A percentile compares a stretch with the other conserved stretches of the same genome.
Conservation (phyloP, 805 yeast species). For the Nakazawaea laoshanensis region DNA sequence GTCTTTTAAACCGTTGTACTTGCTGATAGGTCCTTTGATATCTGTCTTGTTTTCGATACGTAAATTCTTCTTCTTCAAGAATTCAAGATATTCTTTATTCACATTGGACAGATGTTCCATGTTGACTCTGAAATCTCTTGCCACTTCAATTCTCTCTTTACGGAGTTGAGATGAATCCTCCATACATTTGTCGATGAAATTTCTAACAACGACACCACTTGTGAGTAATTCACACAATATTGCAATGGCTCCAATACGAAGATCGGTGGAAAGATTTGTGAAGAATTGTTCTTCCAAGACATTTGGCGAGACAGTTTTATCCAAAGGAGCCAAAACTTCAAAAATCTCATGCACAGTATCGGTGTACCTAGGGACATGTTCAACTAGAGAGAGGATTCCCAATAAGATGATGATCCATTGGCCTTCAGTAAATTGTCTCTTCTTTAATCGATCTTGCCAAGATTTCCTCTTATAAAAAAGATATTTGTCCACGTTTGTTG, state of each 20-base stretch:
- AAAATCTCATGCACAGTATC: conserved; percentile 42
- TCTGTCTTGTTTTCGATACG: conserved; percentile 16
- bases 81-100: conserved; percentile 30
- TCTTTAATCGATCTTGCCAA: conserved; percentile 76
- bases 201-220: conserved; percentile 50
- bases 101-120: conserved; percentile 42
- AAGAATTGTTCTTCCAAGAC: conserved; percentile 46
- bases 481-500: conserved; percentile 34
- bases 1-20: conserved; percentile 18
- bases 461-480: conserved; percentile 50
- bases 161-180: conserved; percentile 56
- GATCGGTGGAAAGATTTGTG: conserved; percentile 36
- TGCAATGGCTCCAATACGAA: conserved; percentile 49
- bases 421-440: conserved; percentile 73
- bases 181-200: conserved; percentile 57
- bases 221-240: conserved; percentile 58
- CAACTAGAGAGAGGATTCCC: conserved; percentile 60
- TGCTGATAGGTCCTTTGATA: conserved; percentile 12
- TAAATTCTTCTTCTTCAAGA: conserved; percentile 19
- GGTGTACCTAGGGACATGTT: conserved; percentile 46
- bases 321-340: conserved; percentile 49
- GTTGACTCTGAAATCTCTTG: conserved; percentile 47
- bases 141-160: conserved; percentile 56
- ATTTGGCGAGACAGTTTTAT: conserved; percentile 34
- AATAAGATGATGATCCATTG: conserved; percentile 75